Evolutionary conservation across 352 stramenopile species (phyloP), one percentile per base, ranked within the genome.

Genomic region (Globisporangium lucens): DNA sequence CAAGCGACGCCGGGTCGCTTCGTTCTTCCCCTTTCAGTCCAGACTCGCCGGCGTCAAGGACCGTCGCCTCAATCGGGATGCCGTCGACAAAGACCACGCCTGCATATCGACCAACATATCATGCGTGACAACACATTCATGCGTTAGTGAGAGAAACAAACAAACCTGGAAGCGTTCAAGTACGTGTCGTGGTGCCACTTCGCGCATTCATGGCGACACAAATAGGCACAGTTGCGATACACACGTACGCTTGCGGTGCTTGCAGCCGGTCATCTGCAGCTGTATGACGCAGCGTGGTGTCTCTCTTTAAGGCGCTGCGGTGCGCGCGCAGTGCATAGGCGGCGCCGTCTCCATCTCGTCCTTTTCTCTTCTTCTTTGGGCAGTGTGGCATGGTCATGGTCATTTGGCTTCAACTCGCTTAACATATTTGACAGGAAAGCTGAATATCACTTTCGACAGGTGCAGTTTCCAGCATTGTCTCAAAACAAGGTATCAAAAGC

Each of bases 81-180:
- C 82, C 83, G 43, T 92, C 83, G 36, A 90, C 83, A 52, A 80
- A 92, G 13, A 92, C 77, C 9, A 92, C 75, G 33, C 80, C 83
- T 91, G 29, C 1, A n/a, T 2, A 38, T 13, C 27, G 27, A 41
- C n/a, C 52, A n/a, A 24, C 15, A 38, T 6, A 58, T 10, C 52
- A 13, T 7, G 22, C 53, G 17, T 58, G 29, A 4, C 13, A 59
- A 27, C 22, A 47, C 29, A 47, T 12, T 12, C 15, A 47, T 9
- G 41, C 8, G 41, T 49, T 49, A 49, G 41, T 13, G 2, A 22
- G 17, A 22, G 41, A 20, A 22, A 49, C 15, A 49, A 49, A 49
- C 30, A 33, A 33, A 3, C 30, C 30, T 49, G 41, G 20, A 22
- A 49, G 5, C 5, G 17, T 49, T 17, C 17, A 15, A n/a, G 41